Conservation (phyloP, 768 basidiomycete species). For the Russula virescens region DNA sequence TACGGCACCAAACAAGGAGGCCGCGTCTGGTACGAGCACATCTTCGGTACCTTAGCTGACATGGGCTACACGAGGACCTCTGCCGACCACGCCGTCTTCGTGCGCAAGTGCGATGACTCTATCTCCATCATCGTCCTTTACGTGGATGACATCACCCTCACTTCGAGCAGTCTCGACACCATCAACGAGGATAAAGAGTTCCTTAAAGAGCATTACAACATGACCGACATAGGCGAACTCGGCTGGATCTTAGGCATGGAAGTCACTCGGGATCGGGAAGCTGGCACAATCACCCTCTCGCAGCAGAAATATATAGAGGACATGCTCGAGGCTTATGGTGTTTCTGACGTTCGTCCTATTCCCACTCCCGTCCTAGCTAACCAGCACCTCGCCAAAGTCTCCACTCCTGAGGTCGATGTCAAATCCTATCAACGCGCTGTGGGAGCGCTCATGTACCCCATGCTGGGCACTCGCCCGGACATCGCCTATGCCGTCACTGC, state of each 20-base stretch:
- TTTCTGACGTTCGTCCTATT: background rate
- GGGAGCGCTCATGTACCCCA: background rate
- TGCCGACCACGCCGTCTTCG: background rate
- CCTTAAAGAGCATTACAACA: background rate
- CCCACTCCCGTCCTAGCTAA: background rate
- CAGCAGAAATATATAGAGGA: background rate
- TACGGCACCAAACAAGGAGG: background rate
- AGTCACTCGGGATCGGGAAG: background rate
- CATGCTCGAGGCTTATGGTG: background rate
- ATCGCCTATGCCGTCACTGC: conserved; percentile 31
- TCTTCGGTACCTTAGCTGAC: rapidly evolving
- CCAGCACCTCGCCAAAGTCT: background rate
- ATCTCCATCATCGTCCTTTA: background rate
- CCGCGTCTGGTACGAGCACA: background rate
- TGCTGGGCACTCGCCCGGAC: conserved; percentile 32
- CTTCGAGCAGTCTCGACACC: too few relatives aligned
- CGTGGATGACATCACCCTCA: background rate
- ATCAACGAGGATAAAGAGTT: background rate
- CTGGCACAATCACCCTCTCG: background rate
- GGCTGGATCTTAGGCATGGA: background rate
- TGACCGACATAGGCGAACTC: background rate
- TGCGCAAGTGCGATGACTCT: rapidly evolving
- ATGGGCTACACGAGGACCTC: background rate
- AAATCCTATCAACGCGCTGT: background rate
- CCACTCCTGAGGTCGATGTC: background rate